These are phyloP conservation scores for Trifolium dubium DNA, from an alignment of 306 rosid genomes.

Conservation along the genomic window DNA sequence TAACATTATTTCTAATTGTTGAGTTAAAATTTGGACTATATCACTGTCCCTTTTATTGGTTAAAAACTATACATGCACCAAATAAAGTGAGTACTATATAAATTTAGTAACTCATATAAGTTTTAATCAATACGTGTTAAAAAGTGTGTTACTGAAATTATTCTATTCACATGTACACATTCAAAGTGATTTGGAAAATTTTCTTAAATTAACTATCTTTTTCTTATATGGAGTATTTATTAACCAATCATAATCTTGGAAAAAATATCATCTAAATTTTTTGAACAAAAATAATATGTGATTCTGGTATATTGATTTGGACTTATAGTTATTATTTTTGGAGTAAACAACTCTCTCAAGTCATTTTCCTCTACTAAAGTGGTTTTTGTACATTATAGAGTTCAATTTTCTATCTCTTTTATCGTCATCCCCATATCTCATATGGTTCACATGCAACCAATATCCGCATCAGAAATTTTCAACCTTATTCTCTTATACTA, in stretches of 20 bases:
- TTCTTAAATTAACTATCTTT: too few species aligned
- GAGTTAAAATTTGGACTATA: too few species aligned
- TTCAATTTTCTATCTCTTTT: slow-evolving; percentile 34
- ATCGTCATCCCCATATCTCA: slow-evolving; percentile 19
- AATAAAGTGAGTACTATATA: too few species aligned
- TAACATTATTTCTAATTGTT: too few species aligned
- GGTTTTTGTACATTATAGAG: slow-evolving; percentile 11
- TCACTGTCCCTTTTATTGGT: too few species aligned
- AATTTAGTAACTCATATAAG: too few species aligned
- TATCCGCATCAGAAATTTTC: slow-evolving; percentile 24
- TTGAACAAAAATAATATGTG: not conserved
- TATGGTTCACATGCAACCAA: slow-evolving; percentile 37
- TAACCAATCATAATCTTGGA: not conserved
- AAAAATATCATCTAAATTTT: not conserved
- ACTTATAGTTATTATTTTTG: slow-evolving; percentile 8
- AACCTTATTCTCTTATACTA: slow-evolving; percentile 36
- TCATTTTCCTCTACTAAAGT: not conserved
- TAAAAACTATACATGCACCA: too few species aligned
- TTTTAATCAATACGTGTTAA: too few species aligned
- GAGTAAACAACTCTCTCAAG: slow-evolving; percentile 13
- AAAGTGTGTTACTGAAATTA: too few species aligned
- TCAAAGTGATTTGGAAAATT: too few species aligned
- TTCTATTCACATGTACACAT: too few species aligned
- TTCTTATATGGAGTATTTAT: not conserved
- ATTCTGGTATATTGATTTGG: slow-evolving; percentile 29